Evolutionary conservation across 371 early-diverging fungal species (phyloP), one percentile per base, ranked within the genome.

Genomic region (Rhizopus microsporus): DNA sequence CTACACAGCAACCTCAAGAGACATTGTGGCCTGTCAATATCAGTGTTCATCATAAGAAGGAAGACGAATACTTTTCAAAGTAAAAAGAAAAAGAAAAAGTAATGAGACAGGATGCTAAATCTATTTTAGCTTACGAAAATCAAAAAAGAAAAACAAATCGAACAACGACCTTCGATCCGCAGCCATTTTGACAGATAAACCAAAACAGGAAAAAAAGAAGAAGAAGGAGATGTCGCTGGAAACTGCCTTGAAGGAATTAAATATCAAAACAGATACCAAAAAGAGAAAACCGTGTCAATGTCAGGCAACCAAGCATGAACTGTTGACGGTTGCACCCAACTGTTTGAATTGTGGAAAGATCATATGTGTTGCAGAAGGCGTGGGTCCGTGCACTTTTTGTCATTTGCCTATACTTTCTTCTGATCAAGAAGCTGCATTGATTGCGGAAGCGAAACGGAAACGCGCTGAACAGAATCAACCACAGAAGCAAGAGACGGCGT

Each of bases 301-400:
- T 44, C 77, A 77, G 60, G 95, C 93, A 1, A 84, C 89, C 0
- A 85, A 84, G 32, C 96, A 96, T 68, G 81, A 81, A 16, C 65
- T 96, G 45, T 63, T 94, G 13, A 88, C 88, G 0, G 74, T 80
- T 45, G 84, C 84, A n/a, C 86, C 86, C 1, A 96, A 96, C 65
- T 96, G 96, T 60, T 67, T 96, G 30, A 82, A 69, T 34, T 96
- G 96, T 64, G 96, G 96, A 13, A 91, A 90, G 56, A 92, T 96
- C 56, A 84, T 94, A 12, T 96, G 96, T 68, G 72, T 78, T 3
- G 57, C 68, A 13, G 95, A 96, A 60, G 94, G 94, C 0, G 82
- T 88, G 0, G 95, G 94, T 0, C 90, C 93, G 5, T 96, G 96
- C 64, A 84, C 89, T 35, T 87, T 83, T 56, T 96, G 96, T 66